A percentile compares a stretch with the other conserved stretches of the same genome.
Conservation (phyloP, 306 rosid species). For the Bauhinia variegata region DNA sequence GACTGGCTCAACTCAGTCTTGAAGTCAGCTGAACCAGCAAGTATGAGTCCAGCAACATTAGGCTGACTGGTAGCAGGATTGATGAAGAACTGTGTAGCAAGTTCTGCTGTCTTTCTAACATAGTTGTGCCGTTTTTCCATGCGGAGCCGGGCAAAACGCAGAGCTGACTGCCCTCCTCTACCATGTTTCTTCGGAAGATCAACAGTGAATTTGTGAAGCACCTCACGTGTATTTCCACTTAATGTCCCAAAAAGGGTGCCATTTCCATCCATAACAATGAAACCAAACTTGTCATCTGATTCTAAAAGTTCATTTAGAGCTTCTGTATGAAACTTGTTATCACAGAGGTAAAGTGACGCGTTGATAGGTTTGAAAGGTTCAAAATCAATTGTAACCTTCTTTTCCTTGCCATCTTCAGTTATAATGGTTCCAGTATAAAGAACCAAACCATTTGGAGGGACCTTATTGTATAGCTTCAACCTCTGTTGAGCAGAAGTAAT, state of each 20-base stretch:
- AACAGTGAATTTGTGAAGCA: slow-evolving; percentile 83
- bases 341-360: slow-evolving; percentile 84
- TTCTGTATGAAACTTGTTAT: slow-evolving; percentile 88
- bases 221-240: slow-evolving; percentile 89
- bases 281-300: slow-evolving; percentile 91
- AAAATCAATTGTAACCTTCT: slow-evolving; percentile 90
- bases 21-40: slow-evolving; percentile 95
- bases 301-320: slow-evolving; percentile 85
- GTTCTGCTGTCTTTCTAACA: slow-evolving; percentile 90
- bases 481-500: slow-evolving; percentile 91
- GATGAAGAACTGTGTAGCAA: slow-evolving; percentile 79
- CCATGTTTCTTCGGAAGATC: slow-evolving; percentile 91
- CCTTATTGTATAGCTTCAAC: slow-evolving; percentile 82
- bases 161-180: slow-evolving; percentile 94
- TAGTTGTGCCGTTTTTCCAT: slow-evolving; percentile 93
- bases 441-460: slow-evolving; percentile 89
- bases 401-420: slow-evolving; percentile 91
- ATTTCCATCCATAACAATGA: slow-evolving; percentile 89
- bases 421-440: slow-evolving; percentile 84
- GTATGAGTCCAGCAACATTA: slow-evolving; percentile 82
- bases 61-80: slow-evolving; percentile 93
- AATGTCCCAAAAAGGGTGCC: slow-evolving; percentile 89
- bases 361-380: slow-evolving; percentile 90
- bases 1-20: slow-evolving; percentile 93
- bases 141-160: slow-evolving; percentile 88